phyloP scores from a whole-genome alignment of 1,284 basidiomycete species.

The Quambalaria eucalypti region DNA sequence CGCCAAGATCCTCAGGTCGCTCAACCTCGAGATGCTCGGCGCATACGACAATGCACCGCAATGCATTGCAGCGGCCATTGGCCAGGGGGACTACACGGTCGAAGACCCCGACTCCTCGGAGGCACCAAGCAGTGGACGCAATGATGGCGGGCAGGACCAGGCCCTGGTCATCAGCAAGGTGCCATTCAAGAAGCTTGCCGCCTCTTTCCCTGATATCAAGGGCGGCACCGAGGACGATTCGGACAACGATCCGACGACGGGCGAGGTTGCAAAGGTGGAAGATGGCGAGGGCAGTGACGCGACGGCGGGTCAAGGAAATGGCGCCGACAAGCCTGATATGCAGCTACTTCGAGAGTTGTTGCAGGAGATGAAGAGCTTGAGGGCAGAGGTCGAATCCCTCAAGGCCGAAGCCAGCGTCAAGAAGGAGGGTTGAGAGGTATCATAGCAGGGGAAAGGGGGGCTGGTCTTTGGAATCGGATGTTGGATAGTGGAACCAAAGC shows the following conservation, averaged over 20 bases:
- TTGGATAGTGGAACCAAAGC: no score
- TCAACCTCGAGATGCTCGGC: conserved; percentile 19
- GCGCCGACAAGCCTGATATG: neutral
- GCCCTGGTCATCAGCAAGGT: neutral
- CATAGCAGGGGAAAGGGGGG: neutral
- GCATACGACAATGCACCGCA: neutral
- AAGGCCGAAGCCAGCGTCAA: conserved; percentile 3
- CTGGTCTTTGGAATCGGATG: no score
- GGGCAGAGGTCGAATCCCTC: neutral
- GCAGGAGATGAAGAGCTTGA: neutral
- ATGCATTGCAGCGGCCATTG: neutral
- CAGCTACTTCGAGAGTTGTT: neutral
- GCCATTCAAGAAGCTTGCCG: neutral
- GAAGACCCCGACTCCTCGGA: neutral
- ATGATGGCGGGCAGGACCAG: neutral
- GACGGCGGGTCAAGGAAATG: neutral
- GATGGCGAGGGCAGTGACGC: conserved; percentile 2
- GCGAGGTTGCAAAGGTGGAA: conserved; percentile 8
- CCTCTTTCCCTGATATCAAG: neutral
- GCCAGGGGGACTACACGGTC: neutral
- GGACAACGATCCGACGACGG: neutral
- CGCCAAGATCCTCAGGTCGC: conserved; percentile 12
- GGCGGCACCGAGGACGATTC: conserved; percentile 1
- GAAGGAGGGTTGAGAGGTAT: conserved; percentile 6
- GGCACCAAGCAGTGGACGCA: no score